Evolutionary conservation across 257 asterid genomes (phyloP).

Genomic region (Voacanga thouarsii): DNA sequence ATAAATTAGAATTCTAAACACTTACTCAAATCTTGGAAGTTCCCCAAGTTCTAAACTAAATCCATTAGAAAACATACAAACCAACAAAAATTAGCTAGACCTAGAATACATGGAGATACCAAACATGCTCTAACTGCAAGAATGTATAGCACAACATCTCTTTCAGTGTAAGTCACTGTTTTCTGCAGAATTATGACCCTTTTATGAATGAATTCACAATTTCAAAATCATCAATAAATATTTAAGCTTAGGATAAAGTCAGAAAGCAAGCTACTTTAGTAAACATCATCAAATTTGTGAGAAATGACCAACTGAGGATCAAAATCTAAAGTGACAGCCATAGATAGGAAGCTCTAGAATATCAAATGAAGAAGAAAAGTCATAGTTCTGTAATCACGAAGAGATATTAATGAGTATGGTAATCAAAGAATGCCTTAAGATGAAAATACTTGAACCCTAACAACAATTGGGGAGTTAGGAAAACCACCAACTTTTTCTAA

Average conservation of each 20-base stretch:
- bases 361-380: not conserved
- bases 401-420: not conserved
- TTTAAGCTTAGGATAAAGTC: too few relatives aligned
- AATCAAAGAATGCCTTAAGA: not conserved
- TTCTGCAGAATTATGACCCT: conserved; percentile 35
- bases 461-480: not conserved
- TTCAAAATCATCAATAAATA: not conserved
- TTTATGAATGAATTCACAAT: conserved; percentile 6
- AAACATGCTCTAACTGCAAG: conserved; percentile 34
- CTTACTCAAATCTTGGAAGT: conserved; percentile 72
- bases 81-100: conserved; percentile 87
- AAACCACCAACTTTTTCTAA: not conserved
- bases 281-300: conserved; percentile 65
- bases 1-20: not conserved
- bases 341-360: conserved; percentile 20
- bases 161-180: conserved; percentile 56
- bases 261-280: not conserved
- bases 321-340: too few relatives aligned
- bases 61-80: conserved; percentile 57
- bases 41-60: conserved; percentile 28
- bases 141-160: conserved; percentile 38
- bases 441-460: not conserved
- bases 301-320: conserved; percentile 57
- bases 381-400: not conserved
- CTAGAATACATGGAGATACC: conserved; percentile 27